These are phyloP conservation scores for Madurella fahalii DNA, from an alignment of 2,329 filamentous ascomycete species.

Conservation along the genomic window DNA sequence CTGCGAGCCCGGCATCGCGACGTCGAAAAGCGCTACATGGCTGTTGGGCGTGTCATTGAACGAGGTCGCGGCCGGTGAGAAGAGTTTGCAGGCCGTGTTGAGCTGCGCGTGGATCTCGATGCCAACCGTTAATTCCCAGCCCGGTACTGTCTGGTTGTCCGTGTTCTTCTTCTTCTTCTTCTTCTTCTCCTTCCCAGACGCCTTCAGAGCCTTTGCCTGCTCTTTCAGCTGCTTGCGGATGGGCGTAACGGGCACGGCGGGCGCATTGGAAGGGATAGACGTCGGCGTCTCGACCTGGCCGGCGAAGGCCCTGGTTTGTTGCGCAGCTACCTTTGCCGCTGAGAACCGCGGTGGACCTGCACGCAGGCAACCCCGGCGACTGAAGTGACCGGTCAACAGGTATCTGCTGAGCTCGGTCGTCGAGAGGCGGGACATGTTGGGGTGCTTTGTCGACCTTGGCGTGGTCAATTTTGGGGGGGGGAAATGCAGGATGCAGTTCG, in stretches of 20 bases:
- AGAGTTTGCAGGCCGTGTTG: conserved; percentile 84
- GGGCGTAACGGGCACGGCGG: conserved; percentile 37
- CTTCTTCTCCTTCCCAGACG: conserved; percentile 41
- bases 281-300: conserved; percentile 1
- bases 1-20: conserved; percentile 84
- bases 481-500: neutral
- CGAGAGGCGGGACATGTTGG: conserved; percentile 43
- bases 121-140: conserved; percentile 92
- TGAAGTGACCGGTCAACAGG: conserved; percentile 44
- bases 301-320: neutral
- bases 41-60: conserved; percentile 68
- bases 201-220: conserved; percentile 51
- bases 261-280: conserved; percentile 12
- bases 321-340: neutral
- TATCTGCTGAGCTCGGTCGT: conserved; percentile 46
- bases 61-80: conserved; percentile 66
- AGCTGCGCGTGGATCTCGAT: conserved; percentile 97
- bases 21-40: conserved; percentile 85
- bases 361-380: conserved; percentile 39
- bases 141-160: conserved; percentile 50
- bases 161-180: conserved; percentile 45
- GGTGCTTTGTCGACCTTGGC: neutral
- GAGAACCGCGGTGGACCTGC: neutral
- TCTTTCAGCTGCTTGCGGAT: conserved; percentile 71
- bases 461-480: neutral